phyloP scores from a whole-genome alignment of 805 yeast species.

The Lipomyces kockii region DNA sequence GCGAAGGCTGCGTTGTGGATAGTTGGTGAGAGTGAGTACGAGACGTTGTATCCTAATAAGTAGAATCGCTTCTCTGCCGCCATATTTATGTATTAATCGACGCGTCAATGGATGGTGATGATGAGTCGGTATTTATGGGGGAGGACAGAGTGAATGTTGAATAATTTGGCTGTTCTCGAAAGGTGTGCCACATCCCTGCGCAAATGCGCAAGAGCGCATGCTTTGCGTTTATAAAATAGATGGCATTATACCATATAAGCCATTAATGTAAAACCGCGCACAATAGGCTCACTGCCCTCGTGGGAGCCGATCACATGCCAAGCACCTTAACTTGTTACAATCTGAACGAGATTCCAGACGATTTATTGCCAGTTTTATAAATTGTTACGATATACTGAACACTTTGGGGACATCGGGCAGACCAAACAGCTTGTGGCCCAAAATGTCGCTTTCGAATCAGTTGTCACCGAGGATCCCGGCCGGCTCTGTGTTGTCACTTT shows the following conservation, averaged over 20 bases:
- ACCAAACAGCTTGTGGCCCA: not conserved
- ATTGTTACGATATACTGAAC: not conserved
- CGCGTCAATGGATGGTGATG: not conserved
- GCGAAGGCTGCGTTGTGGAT: conserved; percentile 82
- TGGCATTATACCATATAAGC: not conserved
- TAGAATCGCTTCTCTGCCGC: conserved; percentile 47
- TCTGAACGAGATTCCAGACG: not conserved
- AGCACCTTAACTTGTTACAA: not conserved
- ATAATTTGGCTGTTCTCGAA: too few relatives aligned
- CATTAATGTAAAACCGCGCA: not conserved
- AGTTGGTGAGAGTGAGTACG: conserved; percentile 87
- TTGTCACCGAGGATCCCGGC: not conserved
- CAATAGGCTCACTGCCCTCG: not conserved
- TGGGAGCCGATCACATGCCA: not conserved
- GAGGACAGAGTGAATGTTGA: not conserved
- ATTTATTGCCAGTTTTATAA: not conserved
- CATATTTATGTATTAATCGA: not conserved
- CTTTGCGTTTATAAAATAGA: not conserved
- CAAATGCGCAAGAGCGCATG: not conserved
- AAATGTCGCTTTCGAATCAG: not conserved
- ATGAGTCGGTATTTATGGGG: too few relatives aligned
- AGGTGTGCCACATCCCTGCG: too few relatives aligned
- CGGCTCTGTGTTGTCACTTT: not conserved
- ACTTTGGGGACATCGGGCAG: not conserved
- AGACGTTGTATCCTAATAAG: conserved; percentile 37